Conservation (phyloP, 192 early-diverging fungal species). For the Glomus cerebriforme region DNA sequence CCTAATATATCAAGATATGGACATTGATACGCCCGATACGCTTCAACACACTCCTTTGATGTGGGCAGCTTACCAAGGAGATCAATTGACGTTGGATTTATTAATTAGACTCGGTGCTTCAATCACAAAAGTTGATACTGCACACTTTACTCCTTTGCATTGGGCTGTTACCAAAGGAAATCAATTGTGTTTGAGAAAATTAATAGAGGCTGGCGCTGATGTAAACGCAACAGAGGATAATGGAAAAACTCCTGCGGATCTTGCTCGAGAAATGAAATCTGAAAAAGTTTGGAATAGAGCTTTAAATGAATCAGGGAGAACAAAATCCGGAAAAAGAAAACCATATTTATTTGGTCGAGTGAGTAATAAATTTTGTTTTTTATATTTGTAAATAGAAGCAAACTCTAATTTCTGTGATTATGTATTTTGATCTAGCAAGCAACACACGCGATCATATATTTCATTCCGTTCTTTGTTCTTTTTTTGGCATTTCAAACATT, state of each 20-base stretch:
- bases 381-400: background rate
- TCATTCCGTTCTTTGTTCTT: slow-evolving; percentile 69
- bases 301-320: slow-evolving; percentile 43
- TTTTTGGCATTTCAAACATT: slow-evolving; percentile 59
- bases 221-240: slow-evolving; percentile 63
- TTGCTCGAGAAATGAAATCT: slow-evolving; percentile 66
- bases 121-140: slow-evolving; percentile 67
- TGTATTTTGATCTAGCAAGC: slow-evolving; percentile 46
- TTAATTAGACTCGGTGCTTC: slow-evolving; percentile 72
- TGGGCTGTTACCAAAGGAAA: slow-evolving; percentile 79
- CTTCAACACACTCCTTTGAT: slow-evolving; percentile 87
- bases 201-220: slow-evolving; percentile 77
- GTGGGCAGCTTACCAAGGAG: slow-evolving; percentile 93
- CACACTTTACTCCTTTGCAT: slow-evolving; percentile 84
- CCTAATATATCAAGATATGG: slow-evolving; percentile 66
- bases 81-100: slow-evolving; percentile 67
- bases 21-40: slow-evolving; percentile 72
- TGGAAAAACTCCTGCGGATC: slow-evolving; percentile 82
- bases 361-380: slow-evolving; percentile 23
- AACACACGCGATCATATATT: slow-evolving; percentile 67
- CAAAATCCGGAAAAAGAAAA: slow-evolving; percentile 35
- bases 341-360: slow-evolving; percentile 44
- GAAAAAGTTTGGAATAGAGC: slow-evolving; percentile 53
- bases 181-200: slow-evolving; percentile 55
- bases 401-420: background rate